Base-by-base conservation (phyloP, 768 basidiomycete genomes). In the Amanita rubescens region DNA sequence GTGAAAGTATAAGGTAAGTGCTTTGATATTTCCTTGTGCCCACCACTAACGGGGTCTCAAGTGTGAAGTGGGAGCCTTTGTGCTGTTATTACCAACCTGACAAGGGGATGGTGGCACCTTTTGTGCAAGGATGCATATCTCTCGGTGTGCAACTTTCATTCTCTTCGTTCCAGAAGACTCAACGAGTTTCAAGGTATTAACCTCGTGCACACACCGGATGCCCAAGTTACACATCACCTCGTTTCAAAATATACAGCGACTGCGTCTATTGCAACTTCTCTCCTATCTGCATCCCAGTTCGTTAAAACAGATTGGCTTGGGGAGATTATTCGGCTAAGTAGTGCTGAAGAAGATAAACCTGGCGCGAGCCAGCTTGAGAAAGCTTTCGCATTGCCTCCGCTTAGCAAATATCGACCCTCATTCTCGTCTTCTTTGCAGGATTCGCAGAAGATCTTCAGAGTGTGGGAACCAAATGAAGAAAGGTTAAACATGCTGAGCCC, bases 381-480 rank as follows among this genome's bases (percentile, higher is more conserved):
- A 17, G 60, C 65, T 0, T 87, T 81, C 41, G 47, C 46, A 6
- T 71, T 84, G 1, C 85, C 87, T 0, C 58, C 61, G 1, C 67
- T 77, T 41, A 71, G 69, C 58, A 83, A 82, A 63, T 85, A 73
- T 63, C 76, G 78, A 20, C 88, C 88, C 0, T 53, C 63, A 0
- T 86, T 85, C 56, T 73, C 79, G 12, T 68, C 79, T 0, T 65
- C 74, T 2, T 69, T 89, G 1, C 63, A 75, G 0, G 55, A 75
- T 0, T 55, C 70, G 2, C 70, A 83, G 35, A 82, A 82, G 62
- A 69, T 67, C 0, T 70, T 77, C 61, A 76, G 72, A 24, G 67
- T 78, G 2, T 89, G 87, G 88, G 79, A 83, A 54, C 82, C 82
- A 0, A 83, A 82, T 50, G 82, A 85, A 60, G 80, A 74, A 52